phyloP scores from a whole-genome alignment of 1,284 basidiomycete species.

The Melampsora abietis-canadensis region DNA sequence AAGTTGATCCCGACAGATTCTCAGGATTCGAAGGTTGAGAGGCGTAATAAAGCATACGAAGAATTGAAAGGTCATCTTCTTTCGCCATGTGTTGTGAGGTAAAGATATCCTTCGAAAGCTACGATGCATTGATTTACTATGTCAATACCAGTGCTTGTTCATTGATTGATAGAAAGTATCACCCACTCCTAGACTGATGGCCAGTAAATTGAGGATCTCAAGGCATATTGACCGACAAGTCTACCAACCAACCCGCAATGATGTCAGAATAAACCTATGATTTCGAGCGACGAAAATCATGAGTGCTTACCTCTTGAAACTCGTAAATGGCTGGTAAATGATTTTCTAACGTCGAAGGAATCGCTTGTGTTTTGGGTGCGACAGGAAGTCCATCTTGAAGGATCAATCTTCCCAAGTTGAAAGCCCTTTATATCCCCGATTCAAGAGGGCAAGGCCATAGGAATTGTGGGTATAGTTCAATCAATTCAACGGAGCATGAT shows the following conservation, averaged over 20 bases:
- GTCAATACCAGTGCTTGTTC: too few relatives aligned
- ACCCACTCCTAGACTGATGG: not conserved
- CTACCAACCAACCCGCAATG: not conserved
- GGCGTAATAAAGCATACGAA: constrained; percentile 2
- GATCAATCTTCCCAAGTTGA: constrained; percentile 8
- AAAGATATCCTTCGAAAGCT: not conserved
- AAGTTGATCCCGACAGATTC: not conserved
- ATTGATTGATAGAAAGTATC: not conserved
- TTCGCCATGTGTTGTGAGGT: not conserved
- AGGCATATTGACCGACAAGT: constrained; percentile 3
- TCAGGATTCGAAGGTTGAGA: not conserved
- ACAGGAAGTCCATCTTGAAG: constrained; percentile 1
- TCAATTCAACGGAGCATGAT: too few relatives aligned
- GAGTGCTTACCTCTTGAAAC: constrained; percentile 1
- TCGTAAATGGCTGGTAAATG: not conserved
- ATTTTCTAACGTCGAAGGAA: not conserved
- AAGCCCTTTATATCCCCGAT: not conserved
- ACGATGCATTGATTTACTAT: not conserved
- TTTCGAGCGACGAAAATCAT: too few relatives aligned
- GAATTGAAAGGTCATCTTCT: not conserved
- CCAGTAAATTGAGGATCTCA: constrained; percentile 1
- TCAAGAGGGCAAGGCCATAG: too few relatives aligned
- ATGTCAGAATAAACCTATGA: not conserved
- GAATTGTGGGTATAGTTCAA: too few relatives aligned
- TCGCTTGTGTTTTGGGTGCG: not conserved